Conservation (phyloP, 208 protist genomes). For the Trichomonas vaginalis region DNA sequence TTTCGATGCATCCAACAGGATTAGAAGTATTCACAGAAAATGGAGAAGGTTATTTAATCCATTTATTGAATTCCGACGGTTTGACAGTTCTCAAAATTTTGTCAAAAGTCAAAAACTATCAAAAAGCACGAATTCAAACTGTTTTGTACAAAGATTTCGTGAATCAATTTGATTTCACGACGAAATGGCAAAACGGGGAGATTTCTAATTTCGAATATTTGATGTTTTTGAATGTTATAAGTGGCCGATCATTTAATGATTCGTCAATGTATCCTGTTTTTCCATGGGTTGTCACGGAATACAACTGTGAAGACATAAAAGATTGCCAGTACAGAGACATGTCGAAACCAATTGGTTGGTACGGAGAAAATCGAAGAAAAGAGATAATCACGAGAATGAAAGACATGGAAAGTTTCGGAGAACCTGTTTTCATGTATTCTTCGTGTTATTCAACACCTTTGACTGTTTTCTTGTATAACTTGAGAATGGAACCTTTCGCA, state of each 20-base stretch:
- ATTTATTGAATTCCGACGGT: background rate
- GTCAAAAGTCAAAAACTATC: background rate
- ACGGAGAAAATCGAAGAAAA: background rate
- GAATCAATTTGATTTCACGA: background rate
- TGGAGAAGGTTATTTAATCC: background rate
- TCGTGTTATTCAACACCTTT: background rate
- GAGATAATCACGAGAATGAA: background rate
- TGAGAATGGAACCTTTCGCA: conserved; percentile 34
- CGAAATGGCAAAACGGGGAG: background rate
- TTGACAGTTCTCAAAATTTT: background rate
- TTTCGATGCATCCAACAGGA: background rate
- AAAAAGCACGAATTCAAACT: background rate
- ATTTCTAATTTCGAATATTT: conserved; percentile 2
- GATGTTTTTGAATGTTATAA: background rate
- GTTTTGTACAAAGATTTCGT: background rate
- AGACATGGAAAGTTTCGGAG: background rate
- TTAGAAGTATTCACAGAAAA: background rate
- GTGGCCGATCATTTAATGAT: background rate
- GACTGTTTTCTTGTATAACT: conserved; percentile 21
- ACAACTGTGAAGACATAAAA: background rate
- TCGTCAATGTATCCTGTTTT: conserved; percentile 9
- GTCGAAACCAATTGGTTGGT: background rate
- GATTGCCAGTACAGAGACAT: background rate
- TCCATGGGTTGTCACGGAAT: background rate
- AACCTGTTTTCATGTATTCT: background rate